A percentile compares a stretch with the other conserved stretches of the same genome.
Evolutionary conservation across 2,329 filamentous ascomycete genomes (phyloP).

Genomic region (Hymenoscyphus scutula): DNA sequence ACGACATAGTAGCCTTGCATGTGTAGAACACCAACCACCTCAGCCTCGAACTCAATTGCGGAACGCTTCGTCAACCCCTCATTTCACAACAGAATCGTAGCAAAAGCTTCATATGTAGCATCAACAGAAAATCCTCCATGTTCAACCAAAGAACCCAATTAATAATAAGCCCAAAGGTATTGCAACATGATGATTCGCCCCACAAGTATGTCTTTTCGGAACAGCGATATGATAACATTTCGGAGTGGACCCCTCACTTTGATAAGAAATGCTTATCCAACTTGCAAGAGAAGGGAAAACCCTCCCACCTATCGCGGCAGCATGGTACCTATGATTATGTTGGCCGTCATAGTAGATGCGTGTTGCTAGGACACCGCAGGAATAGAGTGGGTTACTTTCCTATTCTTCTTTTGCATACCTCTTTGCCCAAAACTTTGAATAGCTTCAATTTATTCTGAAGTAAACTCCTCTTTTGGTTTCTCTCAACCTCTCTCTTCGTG

Average conservation of each 20-base stretch:
- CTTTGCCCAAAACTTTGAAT: not conserved
- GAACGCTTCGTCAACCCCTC: not conserved
- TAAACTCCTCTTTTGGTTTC: not conserved
- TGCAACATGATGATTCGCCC: not conserved
- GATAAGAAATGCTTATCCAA: conserved; percentile 8
- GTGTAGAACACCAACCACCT: not conserved
- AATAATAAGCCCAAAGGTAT: not conserved
- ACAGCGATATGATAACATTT: conserved; percentile 2
- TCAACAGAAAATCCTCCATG: not conserved
- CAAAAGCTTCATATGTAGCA: not conserved
- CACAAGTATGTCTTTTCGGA: not conserved
- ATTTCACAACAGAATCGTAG: not conserved
- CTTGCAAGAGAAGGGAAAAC: not conserved
- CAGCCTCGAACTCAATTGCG: not conserved
- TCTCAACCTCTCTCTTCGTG: not conserved
- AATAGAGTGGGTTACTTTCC: not conserved
- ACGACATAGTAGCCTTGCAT: not conserved
- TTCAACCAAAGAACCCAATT: not conserved
- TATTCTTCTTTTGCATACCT: not conserved
- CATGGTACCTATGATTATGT: not conserved
- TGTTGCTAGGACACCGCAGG: not conserved
- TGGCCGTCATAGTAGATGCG: not conserved
- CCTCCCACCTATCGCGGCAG: not conserved
- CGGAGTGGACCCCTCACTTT: not conserved
- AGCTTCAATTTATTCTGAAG: not conserved